Evolutionary conservation across 2,329 filamentous ascomycete genomes (phyloP), one percentile per base, ranked within the genome.

Genomic region (Stagonosporopsis vannaccii): DNA sequence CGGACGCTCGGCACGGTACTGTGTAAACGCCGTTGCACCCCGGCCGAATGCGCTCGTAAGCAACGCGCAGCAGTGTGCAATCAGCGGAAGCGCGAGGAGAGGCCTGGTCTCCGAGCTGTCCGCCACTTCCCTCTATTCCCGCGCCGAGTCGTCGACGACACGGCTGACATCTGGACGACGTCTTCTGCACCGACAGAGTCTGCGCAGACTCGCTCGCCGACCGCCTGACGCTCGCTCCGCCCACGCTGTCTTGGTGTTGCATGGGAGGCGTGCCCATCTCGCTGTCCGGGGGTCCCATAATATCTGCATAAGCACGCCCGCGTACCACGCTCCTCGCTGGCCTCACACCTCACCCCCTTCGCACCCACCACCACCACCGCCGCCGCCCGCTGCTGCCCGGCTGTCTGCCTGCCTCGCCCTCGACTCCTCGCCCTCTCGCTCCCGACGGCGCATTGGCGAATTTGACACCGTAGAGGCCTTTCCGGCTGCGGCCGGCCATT

Each of bases 401-500:
- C 50, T 50, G 59, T 36, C 26, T 50, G 51, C 53, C 46, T 39
- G 61, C 40, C 48, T 42, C 49, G 32, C 35, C 40, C 30, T 20
- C 15, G 40, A 51, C 50, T 48, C 25, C 54, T 56, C 39, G 45
- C 45, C 42, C 51, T 36, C 35, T 42, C 42, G 15, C 42, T 39
- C 11, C 32, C 33, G 20, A 58, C 53, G 58, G 50, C 70, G 61
- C 68, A 71, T 72, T 74, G 73, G 72, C 72, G 56, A 58, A 45
- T 56, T 57, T 28, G 54, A 62, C 60, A 59, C 58, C 64, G 51
- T 71, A 72, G 65, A 71, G 58, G 70, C 71, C 70, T 59, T 72
- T 48, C 72, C 73, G 74, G 75, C 75, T 71, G 68, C 68, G 68
- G 74, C 74, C 72, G 74, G 68, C 56, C 56, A 47, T 55, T 54